Percentiles rank a stretch among this genome's conserved stretches.
phyloP scores from a whole-genome alignment of 164 flowering plant genomes.

The Brasenia schreberi region DNA sequence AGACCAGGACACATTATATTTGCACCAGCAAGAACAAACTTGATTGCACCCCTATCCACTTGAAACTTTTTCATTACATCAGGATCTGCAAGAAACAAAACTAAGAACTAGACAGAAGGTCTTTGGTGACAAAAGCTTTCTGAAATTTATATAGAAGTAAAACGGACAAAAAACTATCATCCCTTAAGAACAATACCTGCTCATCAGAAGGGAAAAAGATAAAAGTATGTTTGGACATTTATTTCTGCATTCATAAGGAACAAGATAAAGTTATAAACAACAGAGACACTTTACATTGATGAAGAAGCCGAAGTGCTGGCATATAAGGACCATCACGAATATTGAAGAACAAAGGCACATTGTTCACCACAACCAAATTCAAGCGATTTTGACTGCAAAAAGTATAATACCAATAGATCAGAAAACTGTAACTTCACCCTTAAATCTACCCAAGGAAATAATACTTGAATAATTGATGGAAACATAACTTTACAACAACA shows the following conservation, averaged over 20 bases:
- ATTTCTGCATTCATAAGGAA: too few relatives aligned
- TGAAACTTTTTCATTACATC: slow-evolving; percentile 87
- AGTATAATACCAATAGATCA: background rate
- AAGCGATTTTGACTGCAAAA: slow-evolving; percentile 77
- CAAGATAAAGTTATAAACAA: background rate
- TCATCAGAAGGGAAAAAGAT: too few relatives aligned
- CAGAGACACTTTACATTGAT: slow-evolving; percentile 60
- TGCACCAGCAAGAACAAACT: slow-evolving; percentile 94
- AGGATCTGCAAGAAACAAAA: slow-evolving; percentile 52
- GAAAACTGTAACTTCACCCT: too few relatives aligned
- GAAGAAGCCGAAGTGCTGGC: slow-evolving; percentile 96
- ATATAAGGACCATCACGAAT: slow-evolving; percentile 98
- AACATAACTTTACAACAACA: too few relatives aligned
- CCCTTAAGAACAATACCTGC: too few relatives aligned
- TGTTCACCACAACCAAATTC: slow-evolving; percentile 89
- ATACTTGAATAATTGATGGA: too few relatives aligned
- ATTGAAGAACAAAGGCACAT: slow-evolving; percentile 88
- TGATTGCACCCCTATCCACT: slow-evolving; percentile 97
- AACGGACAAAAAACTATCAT: too few relatives aligned
- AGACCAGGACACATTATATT: slow-evolving; percentile 99
- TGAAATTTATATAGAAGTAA: too few relatives aligned
- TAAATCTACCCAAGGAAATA: too few relatives aligned
- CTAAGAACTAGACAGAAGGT: background rate
- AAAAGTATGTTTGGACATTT: too few relatives aligned
- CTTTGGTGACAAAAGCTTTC: too few relatives aligned